phyloP scores from a whole-genome alignment of 768 basidiomycete genomes.

The Boletus huronensis region DNA sequence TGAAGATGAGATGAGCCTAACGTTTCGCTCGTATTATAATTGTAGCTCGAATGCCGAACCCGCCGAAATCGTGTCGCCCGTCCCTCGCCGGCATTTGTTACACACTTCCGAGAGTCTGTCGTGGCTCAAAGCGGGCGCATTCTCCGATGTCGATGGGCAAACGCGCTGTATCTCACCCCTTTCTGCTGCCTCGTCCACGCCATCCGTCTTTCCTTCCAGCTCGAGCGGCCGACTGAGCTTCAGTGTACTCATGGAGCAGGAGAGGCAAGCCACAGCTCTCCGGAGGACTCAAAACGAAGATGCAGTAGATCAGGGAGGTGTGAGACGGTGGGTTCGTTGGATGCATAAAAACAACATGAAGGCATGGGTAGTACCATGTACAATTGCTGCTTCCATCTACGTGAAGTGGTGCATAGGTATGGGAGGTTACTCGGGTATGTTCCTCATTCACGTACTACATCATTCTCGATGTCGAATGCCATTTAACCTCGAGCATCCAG shows the following conservation, averaged over 20 bases:
- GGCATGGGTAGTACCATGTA: slow-evolving; percentile 54
- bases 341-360: slow-evolving; percentile 69
- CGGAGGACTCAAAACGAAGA: slow-evolving; percentile 13
- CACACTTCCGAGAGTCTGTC: slow-evolving; percentile 56
- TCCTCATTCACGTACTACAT: not conserved
- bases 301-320: slow-evolving; percentile 40
- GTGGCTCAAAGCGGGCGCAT: slow-evolving; percentile 49
- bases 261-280: slow-evolving; percentile 17
- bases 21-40: not conserved
- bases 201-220: slow-evolving; percentile 24
- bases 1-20: not conserved
- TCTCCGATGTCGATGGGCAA: slow-evolving; percentile 38
- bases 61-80: slow-evolving; percentile 56
- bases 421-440: slow-evolving; percentile 80
- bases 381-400: slow-evolving; percentile 50
- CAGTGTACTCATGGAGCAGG: slow-evolving; percentile 41
- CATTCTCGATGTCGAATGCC: not conserved
- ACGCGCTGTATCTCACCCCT: slow-evolving; percentile 47
- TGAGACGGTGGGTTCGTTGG: slow-evolving; percentile 69
- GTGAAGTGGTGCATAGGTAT: slow-evolving; percentile 70
- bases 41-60: slow-evolving; percentile 27
- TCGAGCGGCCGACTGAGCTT: slow-evolving; percentile 36
- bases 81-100: slow-evolving; percentile 63
- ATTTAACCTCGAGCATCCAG: slow-evolving; percentile 32
- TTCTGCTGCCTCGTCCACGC: slow-evolving; percentile 31